Percentiles rank a stretch among this genome's conserved stretches.
These are phyloP conservation scores for Vitis hybrid DNA, from an alignment of 177 flowering plant genomes.

Conservation along the genomic window DNA sequence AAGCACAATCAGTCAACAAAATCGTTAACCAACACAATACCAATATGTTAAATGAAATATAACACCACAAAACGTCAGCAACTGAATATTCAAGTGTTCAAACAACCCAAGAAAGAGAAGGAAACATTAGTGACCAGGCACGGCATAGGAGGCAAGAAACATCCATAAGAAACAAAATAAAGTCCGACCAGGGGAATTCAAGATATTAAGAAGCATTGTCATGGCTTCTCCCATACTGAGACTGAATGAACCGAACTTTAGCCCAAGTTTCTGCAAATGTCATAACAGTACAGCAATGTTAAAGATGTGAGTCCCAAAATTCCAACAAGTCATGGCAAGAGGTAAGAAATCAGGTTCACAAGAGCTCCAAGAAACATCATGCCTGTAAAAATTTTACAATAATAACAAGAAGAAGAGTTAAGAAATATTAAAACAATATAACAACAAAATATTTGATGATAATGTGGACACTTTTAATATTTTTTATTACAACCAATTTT, in stretches of 20 bases:
- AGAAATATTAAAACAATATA: slow-evolving; percentile 15
- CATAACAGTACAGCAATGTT: slow-evolving; percentile 94
- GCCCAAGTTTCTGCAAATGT: slow-evolving; percentile 73
- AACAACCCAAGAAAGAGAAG: slow-evolving; percentile 5
- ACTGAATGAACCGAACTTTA: slow-evolving; percentile 21
- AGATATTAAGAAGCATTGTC: slow-evolving; percentile 5
- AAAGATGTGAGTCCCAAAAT: slow-evolving; percentile 91
- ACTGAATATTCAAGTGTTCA: slow-evolving; percentile 10
- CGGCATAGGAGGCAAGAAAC: slow-evolving; percentile 12
- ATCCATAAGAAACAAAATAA: slow-evolving; percentile 18
- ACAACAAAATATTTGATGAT: not conserved
- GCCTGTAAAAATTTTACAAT: slow-evolving; percentile 71
- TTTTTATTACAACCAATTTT: too few species aligned
- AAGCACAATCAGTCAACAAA: slow-evolving; percentile 4
- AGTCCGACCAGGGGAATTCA: slow-evolving; percentile 17
- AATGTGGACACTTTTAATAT: not conserved
- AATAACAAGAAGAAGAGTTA: slow-evolving; percentile 41
- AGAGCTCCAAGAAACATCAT: slow-evolving; percentile 77
- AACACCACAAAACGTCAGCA: slow-evolving; percentile 24
- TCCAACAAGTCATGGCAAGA: slow-evolving; percentile 84
- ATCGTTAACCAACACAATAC: slow-evolving; percentile 9
- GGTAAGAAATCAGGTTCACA: slow-evolving; percentile 81
- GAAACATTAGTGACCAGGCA: slow-evolving; percentile 25
- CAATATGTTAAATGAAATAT: slow-evolving; percentile 10
- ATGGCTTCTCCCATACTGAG: slow-evolving; percentile 17